Conservation (phyloP, 2,329 filamentous ascomycete genomes). For the Didymella pinodella region DNA sequence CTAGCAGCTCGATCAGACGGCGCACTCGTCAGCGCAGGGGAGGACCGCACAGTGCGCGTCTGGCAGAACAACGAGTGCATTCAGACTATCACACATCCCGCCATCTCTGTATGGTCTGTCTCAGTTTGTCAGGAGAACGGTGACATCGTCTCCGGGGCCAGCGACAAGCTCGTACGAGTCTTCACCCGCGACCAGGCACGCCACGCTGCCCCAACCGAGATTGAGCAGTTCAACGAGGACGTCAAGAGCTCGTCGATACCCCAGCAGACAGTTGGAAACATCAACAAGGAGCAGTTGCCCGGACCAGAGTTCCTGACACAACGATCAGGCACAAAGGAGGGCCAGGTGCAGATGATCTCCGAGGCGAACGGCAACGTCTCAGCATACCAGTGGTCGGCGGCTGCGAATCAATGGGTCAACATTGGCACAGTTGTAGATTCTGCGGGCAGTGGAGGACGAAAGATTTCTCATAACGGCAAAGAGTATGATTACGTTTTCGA, state of each 20-base stretch:
- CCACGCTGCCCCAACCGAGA: slow-evolving; percentile 71
- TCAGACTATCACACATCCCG: slow-evolving; percentile 96
- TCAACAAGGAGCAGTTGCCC: slow-evolving; percentile 92
- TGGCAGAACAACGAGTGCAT: slow-evolving; percentile 86
- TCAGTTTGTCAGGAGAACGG: slow-evolving; percentile 82
- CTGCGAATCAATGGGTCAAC: slow-evolving; percentile 75
- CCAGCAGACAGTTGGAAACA: slow-evolving; percentile 75
- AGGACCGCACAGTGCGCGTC: slow-evolving; percentile 90
- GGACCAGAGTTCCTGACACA: slow-evolving; percentile 84
- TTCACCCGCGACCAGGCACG: slow-evolving; percentile 79
- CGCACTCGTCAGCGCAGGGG: slow-evolving; percentile 88
- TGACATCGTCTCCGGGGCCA: slow-evolving; percentile 93
- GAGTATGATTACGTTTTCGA: slow-evolving; percentile 98
- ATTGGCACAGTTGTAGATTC: slow-evolving; percentile 95
- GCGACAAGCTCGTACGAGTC: slow-evolving; percentile 83
- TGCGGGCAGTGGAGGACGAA: slow-evolving; percentile 76
- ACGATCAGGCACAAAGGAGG: slow-evolving; percentile 91
- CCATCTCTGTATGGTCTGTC: slow-evolving; percentile 94
- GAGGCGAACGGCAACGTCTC: slow-evolving; percentile 82
- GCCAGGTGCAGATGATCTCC: slow-evolving; percentile 90
- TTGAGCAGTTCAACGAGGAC: slow-evolving; percentile 80
- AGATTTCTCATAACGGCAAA: slow-evolving; percentile 74
- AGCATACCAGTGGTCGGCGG: slow-evolving; percentile 84
- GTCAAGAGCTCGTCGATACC: slow-evolving; percentile 87
- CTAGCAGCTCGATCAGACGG: slow-evolving; percentile 79